phyloP scores from a whole-genome alignment of 176 grass and related monocot species.

The Elymus sibiricus region DNA sequence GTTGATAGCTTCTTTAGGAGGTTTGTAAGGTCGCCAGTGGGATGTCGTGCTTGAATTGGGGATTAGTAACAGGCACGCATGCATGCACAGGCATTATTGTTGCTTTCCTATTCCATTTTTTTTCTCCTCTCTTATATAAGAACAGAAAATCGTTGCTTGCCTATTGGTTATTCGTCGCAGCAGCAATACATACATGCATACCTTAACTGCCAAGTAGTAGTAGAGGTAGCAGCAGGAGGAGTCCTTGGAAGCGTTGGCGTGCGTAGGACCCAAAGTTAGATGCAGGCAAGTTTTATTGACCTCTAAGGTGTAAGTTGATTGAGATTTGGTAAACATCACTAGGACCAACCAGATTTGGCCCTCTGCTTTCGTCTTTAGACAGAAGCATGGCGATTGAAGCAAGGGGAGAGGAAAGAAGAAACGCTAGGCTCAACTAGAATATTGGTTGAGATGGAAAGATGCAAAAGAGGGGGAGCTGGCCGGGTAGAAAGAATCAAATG shows the following conservation, averaged over 20 bases:
- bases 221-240: neutral
- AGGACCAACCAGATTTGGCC: slow-evolving; percentile 27
- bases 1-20: neutral
- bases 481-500: slow-evolving; percentile 42
- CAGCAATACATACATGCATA: slow-evolving; percentile 9
- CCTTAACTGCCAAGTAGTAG: slow-evolving; percentile 38
- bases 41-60: slow-evolving; percentile 38
- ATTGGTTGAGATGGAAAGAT: slow-evolving; percentile 34
- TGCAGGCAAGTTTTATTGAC: slow-evolving; percentile 42
- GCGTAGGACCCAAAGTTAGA: slow-evolving; percentile 52
- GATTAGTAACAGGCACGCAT: slow-evolving; percentile 28
- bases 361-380: neutral
- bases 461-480: slow-evolving; percentile 23
- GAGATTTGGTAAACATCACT: slow-evolving; percentile 35
- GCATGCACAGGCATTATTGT: slow-evolving; percentile 10
- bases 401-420: neutral
- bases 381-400: slow-evolving; percentile 44
- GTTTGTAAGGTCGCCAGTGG: slow-evolving; percentile 8
- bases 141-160: slow-evolving; percentile 36
- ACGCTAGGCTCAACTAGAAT: slow-evolving; percentile 14
- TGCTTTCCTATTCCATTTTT: slow-evolving; percentile 2
- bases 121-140: neutral
- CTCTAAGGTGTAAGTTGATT: slow-evolving; percentile 20
- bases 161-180: slow-evolving; percentile 14
- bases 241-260: slow-evolving; percentile 26